Percentiles rank a stretch among this genome's conserved stretches.
phyloP scores from a whole-genome alignment of 352 stramenopile genomes.

The Phytophthora crassamura region DNA sequence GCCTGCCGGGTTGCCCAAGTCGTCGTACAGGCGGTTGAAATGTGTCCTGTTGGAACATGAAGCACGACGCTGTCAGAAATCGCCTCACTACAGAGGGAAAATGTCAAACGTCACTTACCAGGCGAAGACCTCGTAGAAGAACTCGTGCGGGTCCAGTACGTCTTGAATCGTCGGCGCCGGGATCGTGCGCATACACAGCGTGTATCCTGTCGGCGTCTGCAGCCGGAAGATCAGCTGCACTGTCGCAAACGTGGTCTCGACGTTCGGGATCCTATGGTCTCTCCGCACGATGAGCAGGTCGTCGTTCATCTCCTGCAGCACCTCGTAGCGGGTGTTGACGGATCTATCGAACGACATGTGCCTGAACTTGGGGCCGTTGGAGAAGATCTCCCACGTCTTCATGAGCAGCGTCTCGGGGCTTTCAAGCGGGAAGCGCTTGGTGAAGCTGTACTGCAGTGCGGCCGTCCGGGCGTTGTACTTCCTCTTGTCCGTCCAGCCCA shows the following conservation, averaged over 20 bases:
- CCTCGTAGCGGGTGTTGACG: slow-evolving; percentile 54
- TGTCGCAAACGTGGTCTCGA: slow-evolving; percentile 61
- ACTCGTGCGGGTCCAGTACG: no score
- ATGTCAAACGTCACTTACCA: no score
- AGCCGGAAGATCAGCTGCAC: slow-evolving; percentile 72
- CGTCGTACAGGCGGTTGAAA: no score
- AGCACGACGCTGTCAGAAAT: no score
- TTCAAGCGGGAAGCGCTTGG: slow-evolving; percentile 51
- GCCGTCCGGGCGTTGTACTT: slow-evolving; percentile 36
- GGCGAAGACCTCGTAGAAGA: no score
- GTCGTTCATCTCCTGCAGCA: slow-evolving; percentile 67
- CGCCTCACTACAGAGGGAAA: no score
- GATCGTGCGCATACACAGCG: slow-evolving; percentile 73
- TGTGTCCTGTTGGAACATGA: no score
- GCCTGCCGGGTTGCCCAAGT: no score
- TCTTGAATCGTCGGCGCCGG: no score
- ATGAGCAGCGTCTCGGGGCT: slow-evolving; percentile 39
- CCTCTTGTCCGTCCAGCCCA: slow-evolving; percentile 62
- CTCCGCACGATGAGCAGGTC: slow-evolving; percentile 67
- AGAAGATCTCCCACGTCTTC: slow-evolving; percentile 59
- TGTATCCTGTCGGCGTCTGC: slow-evolving; percentile 62
- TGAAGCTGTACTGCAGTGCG: slow-evolving; percentile 65
- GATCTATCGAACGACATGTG: slow-evolving; percentile 58
- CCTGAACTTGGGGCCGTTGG: slow-evolving; percentile 48
- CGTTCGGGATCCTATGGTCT: slow-evolving; percentile 53